Conservation (phyloP, 108 stramenopile species). For the Fistulifera solaris region DNA sequence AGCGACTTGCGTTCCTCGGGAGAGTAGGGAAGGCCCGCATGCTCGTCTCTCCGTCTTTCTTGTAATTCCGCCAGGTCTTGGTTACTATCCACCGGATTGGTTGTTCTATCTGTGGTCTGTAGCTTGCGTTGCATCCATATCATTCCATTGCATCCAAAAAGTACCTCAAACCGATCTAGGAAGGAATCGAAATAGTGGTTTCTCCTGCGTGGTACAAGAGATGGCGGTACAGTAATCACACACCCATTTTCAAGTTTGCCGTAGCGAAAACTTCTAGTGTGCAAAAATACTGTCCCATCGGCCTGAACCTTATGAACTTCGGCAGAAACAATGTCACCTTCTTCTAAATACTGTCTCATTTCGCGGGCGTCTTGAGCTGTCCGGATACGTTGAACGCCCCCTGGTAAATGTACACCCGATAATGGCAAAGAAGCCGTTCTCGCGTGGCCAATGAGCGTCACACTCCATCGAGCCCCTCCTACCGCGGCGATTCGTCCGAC, state of each 20-base stretch:
- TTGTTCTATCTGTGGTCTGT: conserved; percentile 11
- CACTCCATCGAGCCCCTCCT: conserved; percentile 83
- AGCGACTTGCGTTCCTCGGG: conserved; percentile 45
- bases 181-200: conserved; percentile 55
- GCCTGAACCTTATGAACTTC: conserved; percentile 79
- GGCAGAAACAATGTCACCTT: conserved; percentile 89
- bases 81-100: conserved; percentile 8
- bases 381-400: conserved; percentile 89
- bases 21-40: conserved; percentile 44
- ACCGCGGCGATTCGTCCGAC: conserved; percentile 90
- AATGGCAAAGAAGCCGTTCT: conserved; percentile 76
- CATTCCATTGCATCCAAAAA: conserved; percentile 76
- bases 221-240: conserved; percentile 67
- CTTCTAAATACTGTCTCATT: conserved; percentile 83
- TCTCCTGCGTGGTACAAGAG: conserved; percentile 65
- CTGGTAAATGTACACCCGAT: conserved; percentile 86
- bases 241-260: conserved; percentile 93
- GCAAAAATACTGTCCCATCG: conserved; percentile 83
- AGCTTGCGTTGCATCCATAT: conserved; percentile 79
- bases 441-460: conserved; percentile 29
- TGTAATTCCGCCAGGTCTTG: conserved; percentile 62
- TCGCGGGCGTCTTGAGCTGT: conserved; percentile 92
- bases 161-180: conserved; percentile 34
- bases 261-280: conserved; percentile 86
- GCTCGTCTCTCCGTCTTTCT: conserved; percentile 61